Base-by-base conservation (phyloP, 768 basidiomycete genomes). In the Polyporus arcularius region DNA sequence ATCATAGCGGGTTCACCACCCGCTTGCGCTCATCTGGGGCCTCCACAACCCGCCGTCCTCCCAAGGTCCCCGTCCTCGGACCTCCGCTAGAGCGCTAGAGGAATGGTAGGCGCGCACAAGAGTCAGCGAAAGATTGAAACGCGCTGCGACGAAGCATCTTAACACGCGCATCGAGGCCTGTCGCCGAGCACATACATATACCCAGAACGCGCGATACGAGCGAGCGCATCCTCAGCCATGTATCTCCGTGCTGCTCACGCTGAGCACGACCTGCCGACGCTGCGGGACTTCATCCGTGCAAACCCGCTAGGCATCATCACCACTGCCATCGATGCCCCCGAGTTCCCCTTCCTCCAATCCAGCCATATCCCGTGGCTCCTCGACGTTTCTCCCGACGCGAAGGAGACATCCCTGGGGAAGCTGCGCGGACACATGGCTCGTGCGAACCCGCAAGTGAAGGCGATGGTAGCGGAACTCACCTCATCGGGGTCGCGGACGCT, bases 161-260 rank as follows among this genome's bases (percentile, higher is more conserved):
- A n/a, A n/a, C n/a, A n/a, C n/a, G n/a, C n/a, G n/a, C n/a, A n/a
- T n/a, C n/a, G n/a, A n/a, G n/a, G n/a, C n/a, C n/a, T n/a, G n/a
- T n/a, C n/a, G n/a, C n/a, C n/a, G n/a, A n/a, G n/a, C n/a, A n/a
- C n/a, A n/a, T n/a, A n/a, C n/a, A n/a, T 35, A 35, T 35, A 35
- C 35, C 35, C 35, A 35, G 35, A 11, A 35, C 1, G 35, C 35
- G 35, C 35, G 3, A 3, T 6, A 35, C 35, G 35, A 35, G 35
- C 35, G 35, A 35, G 35, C 35, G 35, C 21, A 26, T 48, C 26
- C 21, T 14, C 21, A 48, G 46, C 46, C 60, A 78, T 79, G 77
- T 76, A 79, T 64, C 69, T 79, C 31, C 74, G 75, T 4, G 64
- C 71, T 1, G 72, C 73, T 4, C 76, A 79, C 68, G 72, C 74